Evolutionary conservation across 2,329 filamentous ascomycete genomes (phyloP).

Genomic region (Arthrinium puccinioides): DNA sequence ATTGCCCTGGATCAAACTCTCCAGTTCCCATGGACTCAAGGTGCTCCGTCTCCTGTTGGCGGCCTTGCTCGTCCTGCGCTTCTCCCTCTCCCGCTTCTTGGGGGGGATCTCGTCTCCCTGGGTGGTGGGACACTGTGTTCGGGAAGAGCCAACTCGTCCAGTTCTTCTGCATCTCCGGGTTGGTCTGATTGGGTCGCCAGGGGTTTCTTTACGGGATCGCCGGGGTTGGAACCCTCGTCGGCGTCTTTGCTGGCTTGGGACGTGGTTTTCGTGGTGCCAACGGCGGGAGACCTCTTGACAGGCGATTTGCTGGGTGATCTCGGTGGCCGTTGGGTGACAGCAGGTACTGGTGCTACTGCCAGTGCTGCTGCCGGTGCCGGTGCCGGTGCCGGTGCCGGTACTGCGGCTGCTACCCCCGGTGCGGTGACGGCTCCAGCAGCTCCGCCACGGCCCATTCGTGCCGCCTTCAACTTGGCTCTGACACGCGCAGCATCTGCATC

Average conservation of each 20-base stretch:
- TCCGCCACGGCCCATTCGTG: slow-evolving; percentile 21
- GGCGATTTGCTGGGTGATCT: too few relatives aligned
- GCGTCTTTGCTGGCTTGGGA: background rate
- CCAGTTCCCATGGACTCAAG: slow-evolving; percentile 66
- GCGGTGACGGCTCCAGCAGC: slow-evolving; percentile 6
- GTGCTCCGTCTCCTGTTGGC: slow-evolving; percentile 65
- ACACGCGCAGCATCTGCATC: slow-evolving; percentile 58
- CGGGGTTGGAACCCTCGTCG: background rate
- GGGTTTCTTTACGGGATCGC: slow-evolving; percentile 3
- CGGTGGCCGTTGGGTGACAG: too few relatives aligned
- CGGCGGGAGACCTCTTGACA: background rate
- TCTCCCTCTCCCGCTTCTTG: slow-evolving; percentile 41
- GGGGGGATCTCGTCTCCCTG: background rate
- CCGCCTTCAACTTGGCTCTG: slow-evolving; percentile 53
- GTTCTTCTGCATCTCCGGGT: background rate
- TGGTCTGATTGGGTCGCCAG: background rate
- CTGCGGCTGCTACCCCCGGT: too few relatives aligned
- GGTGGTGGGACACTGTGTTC: slow-evolving; percentile 1
- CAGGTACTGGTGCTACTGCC: too few relatives aligned
- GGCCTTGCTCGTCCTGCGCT: slow-evolving; percentile 40
- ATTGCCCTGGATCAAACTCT: slow-evolving; percentile 55
- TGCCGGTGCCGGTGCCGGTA: too few relatives aligned
- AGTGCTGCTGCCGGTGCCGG: background rate
- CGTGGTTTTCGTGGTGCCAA: too few relatives aligned
- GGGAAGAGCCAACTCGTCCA: background rate